Base-by-base conservation (phyloP, 2,329 filamentous ascomycete species). In the Colletotrichum gigasporum region DNA sequence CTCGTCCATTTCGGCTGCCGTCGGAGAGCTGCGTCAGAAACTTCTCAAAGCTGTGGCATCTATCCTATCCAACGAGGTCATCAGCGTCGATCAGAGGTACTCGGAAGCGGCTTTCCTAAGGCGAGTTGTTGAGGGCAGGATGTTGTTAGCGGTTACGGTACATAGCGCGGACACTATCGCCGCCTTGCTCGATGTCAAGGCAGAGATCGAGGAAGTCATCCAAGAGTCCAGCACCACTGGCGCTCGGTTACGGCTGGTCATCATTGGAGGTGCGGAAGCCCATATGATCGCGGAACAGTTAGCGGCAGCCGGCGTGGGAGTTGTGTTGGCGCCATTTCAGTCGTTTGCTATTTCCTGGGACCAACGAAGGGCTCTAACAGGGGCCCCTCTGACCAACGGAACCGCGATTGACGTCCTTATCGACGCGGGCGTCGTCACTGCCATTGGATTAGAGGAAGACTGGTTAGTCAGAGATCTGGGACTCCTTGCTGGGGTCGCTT, bases 111-210 rank as follows among this genome's bases (percentile, higher is more conserved):
- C 80, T 2, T 88, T 82, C 69, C 79, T 88, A 12, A 80, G 76
- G 62, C 79, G 80, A 68, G 88, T 90, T 0, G 76, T 90, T 1
- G 70, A 76, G 2, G 88, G 85, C 12, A 74, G 82, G 2, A 70
- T 85, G 2, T 80, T 87, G 0, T 79, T 91, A 0, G 86, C 83
- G 2, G 71, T 91, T 5, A 87, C 83, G 0, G 85, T 84, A 8
- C 85, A 91, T 70, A 89, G 85, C 63, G 89, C 88, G 10, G 89
- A 91, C 68, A 82, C 82, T 10, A 90, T 91, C 60, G 85, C 87
- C 2, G 76, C 86, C 0, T 72, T 88, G 2, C 78, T 91, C 12
- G 78, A 79, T 18, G 76, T 91, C 67, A 91, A 91, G 75, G 68
- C 74, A 4, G 79, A 82, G 2, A 77, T 90, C 5, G 87, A 91